A percentile compares a stretch with the other conserved stretches of the same genome.
Conservation (phyloP, 371 early-diverging fungal species). For the Catenaria anguillulae region DNA sequence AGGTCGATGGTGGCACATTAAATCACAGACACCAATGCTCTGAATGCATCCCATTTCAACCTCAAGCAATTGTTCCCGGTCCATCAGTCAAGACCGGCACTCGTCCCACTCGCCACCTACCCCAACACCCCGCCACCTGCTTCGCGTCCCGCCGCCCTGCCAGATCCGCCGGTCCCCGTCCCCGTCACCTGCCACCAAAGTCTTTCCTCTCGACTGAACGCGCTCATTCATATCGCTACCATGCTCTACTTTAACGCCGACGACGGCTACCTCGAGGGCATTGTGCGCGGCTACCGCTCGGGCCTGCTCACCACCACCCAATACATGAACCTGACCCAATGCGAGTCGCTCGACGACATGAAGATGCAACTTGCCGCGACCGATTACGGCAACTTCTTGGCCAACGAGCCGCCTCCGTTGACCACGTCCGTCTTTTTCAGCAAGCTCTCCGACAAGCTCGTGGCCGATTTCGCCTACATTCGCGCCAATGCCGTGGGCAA, state of each 20-base stretch:
- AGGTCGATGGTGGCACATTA: too few species aligned
- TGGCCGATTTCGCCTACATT: constrained; percentile 84
- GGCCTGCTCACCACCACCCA: constrained; percentile 64
- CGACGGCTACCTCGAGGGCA: constrained; percentile 84
- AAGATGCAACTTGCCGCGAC: constrained; percentile 86
- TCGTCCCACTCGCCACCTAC: too few species aligned
- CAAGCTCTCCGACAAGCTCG: constrained; percentile 71
- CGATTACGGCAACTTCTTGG: constrained; percentile 85
- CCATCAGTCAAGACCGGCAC: too few species aligned
- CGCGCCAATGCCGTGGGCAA: constrained; percentile 67
- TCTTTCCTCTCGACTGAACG: too few species aligned
- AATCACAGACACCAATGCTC: too few species aligned
- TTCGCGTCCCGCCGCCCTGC: too few species aligned
- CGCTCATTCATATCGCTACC: too few species aligned
- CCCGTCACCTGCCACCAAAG: too few species aligned
- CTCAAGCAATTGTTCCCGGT: too few species aligned
- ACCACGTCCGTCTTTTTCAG: constrained; percentile 83
- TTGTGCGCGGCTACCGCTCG: constrained; percentile 84
- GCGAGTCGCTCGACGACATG: constrained; percentile 91
- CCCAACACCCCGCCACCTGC: too few species aligned
- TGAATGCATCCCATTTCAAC: too few species aligned
- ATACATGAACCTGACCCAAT: constrained; percentile 89
- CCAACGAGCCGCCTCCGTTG: constrained; percentile 90
- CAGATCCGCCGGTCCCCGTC: too few species aligned
- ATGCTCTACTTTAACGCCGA: constrained; percentile 66